Base-by-base conservation (phyloP, 352 stramenopile species). In the Pythium aristosporum region DNA sequence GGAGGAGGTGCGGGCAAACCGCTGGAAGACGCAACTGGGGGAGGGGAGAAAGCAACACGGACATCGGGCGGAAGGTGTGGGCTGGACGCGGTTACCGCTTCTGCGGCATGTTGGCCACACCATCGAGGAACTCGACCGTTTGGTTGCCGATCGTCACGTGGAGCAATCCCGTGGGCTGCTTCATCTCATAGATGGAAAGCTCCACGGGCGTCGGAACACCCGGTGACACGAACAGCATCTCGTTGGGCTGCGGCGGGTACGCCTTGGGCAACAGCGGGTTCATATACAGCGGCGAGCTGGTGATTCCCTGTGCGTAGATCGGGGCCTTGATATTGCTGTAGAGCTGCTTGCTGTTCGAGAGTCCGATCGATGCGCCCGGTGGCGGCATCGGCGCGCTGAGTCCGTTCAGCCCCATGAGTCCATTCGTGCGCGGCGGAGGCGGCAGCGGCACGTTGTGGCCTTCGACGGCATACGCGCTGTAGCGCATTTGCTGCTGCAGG, bases 171-270 rank as follows among this genome's bases (percentile, higher is more conserved):
- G 84, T 92, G 6, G 84, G 84, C 60, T 92, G 84, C 68, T 92
- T 92, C 69, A 80, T 79, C 66, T 92, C 84, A 77, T 92, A 92
- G 76, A 91, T 90, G 67, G 84, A 92, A 52, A 92, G 64, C 64
- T 92, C 81, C 54, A 90, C 67, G 7, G 84, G 84, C 43, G 84
- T 91, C 37, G 84, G 84, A 48, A 91, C 52, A 20, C 84, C 84
- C 2, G 84, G 84, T 11, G 81, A 87, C 30, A 92, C 84, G 18
- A 79, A 66, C 52, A 91, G 73, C 68, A 87, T 61, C 18, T 92
- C 84, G 10, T 66, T 54, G 21, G 72, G 69, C 57, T 80, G 81
- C 28, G 74, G 77, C 50, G 76, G 72, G 67, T 89, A 91, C 69
- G 76, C 75, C 67, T 88, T 87, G 50, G 57, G 75, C 71, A 87